These are phyloP conservation scores for Fusarium temperatum DNA, from an alignment of 2,329 filamentous ascomycete genomes.

Conservation along the genomic window DNA sequence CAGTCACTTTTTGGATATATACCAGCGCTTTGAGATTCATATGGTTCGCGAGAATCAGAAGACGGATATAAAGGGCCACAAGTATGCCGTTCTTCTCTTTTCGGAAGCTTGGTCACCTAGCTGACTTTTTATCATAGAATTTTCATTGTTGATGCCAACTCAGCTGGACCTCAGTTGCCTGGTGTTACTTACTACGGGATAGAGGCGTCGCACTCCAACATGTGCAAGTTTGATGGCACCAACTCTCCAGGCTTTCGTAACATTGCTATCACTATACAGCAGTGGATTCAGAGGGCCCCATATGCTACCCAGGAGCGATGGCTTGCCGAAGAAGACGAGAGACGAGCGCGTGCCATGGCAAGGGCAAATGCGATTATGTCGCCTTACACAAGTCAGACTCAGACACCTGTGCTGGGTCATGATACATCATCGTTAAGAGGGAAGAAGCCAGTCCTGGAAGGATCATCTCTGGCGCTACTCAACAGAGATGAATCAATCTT, in stretches of 20 bases:
- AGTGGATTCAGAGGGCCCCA: slow-evolving; percentile 65
- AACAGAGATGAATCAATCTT: slow-evolving; percentile 24
- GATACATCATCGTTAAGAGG: neutral
- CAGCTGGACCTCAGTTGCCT: slow-evolving; percentile 73
- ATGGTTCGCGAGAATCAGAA: slow-evolving; percentile 81
- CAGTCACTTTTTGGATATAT: slow-evolving; percentile 75
- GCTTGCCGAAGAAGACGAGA: slow-evolving; percentile 67
- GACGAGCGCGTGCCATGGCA: slow-evolving; percentile 52
- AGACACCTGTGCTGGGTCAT: neutral
- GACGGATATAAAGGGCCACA: slow-evolving; percentile 73
- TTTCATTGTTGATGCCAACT: slow-evolving; percentile 74
- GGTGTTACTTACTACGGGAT: slow-evolving; percentile 80
- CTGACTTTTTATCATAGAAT: slow-evolving; percentile 45
- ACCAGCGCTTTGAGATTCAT: slow-evolving; percentile 75
- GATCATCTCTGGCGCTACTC: neutral
- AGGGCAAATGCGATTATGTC: slow-evolving; percentile 57
- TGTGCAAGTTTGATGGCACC: slow-evolving; percentile 75
- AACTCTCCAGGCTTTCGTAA: slow-evolving; percentile 71
- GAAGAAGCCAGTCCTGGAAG: neutral
- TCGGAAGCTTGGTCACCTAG: neutral
- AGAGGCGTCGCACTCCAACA: slow-evolving; percentile 74
- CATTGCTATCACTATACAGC: slow-evolving; percentile 58
- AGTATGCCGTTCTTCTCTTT: slow-evolving; percentile 43
- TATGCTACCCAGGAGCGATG: slow-evolving; percentile 65
- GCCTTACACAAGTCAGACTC: slow-evolving; percentile 33